A percentile compares a stretch with the other conserved stretches of the same genome.
These are phyloP conservation scores for Gaeumannomyces sp. DNA, from an alignment of 2,329 filamentous ascomycete species.

Conservation along the genomic window DNA sequence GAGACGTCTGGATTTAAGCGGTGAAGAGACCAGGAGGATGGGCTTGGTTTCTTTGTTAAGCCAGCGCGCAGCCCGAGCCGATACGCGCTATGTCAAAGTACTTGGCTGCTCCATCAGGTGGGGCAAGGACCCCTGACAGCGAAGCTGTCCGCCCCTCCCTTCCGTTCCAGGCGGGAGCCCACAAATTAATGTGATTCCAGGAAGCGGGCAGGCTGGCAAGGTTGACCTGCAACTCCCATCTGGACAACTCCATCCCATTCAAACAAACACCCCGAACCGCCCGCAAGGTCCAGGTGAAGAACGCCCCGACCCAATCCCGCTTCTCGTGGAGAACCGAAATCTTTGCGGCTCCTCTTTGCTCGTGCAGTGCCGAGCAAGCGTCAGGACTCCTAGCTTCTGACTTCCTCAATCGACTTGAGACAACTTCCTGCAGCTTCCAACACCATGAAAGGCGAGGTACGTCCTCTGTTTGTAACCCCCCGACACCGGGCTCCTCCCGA, in stretches of 20 bases:
- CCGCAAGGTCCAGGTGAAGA: background rate
- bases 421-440: slow-evolving; percentile 15
- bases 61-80: no score
- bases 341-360: background rate
- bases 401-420: slow-evolving; percentile 2
- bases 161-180: background rate
- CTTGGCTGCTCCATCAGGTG: background rate
- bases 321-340: background rate
- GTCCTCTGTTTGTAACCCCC: slow-evolving; percentile 19
- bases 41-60: no score
- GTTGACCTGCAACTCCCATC: no score
- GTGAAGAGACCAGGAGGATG: background rate
- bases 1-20: background rate
- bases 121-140: background rate
- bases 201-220: no score
- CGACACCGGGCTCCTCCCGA: no score
- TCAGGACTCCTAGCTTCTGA: background rate
- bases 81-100: no score
- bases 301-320: background rate
- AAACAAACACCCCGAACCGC: no score
- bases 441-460: slow-evolving; percentile 53
- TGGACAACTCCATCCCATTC: no score
- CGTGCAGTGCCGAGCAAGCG: background rate
- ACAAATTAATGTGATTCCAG: background rate
- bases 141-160: background rate